Percentiles rank a stretch among this genome's conserved stretches.
These are phyloP conservation scores for Sarcomyxa edulis DNA, from an alignment of 768 basidiomycete genomes.

Conservation along the genomic window DNA sequence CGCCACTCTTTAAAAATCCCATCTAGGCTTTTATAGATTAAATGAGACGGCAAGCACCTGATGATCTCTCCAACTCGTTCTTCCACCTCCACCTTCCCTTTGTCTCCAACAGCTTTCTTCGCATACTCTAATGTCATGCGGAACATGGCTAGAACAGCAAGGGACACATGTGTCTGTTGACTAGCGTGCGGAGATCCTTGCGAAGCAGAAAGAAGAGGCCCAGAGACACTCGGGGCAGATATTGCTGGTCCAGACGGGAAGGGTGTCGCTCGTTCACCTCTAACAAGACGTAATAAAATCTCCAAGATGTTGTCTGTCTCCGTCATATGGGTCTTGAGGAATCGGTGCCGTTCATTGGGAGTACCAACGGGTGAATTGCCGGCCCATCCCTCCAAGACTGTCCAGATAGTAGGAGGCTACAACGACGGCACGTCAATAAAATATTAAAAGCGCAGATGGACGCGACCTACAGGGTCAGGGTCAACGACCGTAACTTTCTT, in stretches of 20 bases:
- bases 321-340: constrained; percentile 83
- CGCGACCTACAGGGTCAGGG: constrained; percentile 84
- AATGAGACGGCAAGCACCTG: constrained; percentile 77
- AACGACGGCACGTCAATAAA: constrained; percentile 4
- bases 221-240: constrained; percentile 57
- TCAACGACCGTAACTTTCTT: constrained; percentile 89
- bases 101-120: constrained; percentile 57
- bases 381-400: constrained; percentile 87
- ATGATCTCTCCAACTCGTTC: constrained; percentile 85
- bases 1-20: constrained; percentile 93
- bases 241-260: constrained; percentile 60
- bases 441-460: background rate
- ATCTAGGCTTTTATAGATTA: constrained; percentile 89
- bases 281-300: constrained; percentile 86
- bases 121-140: constrained; percentile 82
- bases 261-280: constrained; percentile 78
- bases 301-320: constrained; percentile 88
- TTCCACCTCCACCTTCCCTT: constrained; percentile 69
- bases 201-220: constrained; percentile 64
- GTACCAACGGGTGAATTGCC: constrained; percentile 76
- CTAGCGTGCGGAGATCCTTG: constrained; percentile 76
- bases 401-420: constrained; percentile 89
- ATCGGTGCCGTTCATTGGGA: constrained; percentile 74
- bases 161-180: constrained; percentile 91
- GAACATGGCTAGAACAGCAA: constrained; percentile 91